These are phyloP conservation scores for Penicillium sumatraense DNA, from an alignment of 2,329 filamentous ascomycete genomes.

Conservation along the genomic window DNA sequence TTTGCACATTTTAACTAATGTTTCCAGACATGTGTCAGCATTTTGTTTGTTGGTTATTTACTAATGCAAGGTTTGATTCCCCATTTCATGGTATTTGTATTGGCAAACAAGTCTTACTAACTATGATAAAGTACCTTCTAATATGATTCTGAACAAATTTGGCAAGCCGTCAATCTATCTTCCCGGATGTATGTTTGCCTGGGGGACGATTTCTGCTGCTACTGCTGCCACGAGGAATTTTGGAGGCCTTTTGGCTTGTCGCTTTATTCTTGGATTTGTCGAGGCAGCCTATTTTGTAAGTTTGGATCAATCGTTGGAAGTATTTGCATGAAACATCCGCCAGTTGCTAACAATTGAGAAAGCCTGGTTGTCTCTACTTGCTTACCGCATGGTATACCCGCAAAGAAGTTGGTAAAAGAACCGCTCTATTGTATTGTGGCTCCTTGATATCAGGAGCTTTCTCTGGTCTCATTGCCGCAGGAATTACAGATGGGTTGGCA, in stretches of 20 bases:
- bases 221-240: slow-evolving; percentile 52
- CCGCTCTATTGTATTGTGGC: slow-evolving; percentile 61
- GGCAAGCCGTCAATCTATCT: slow-evolving; percentile 57
- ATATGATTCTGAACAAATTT: slow-evolving; percentile 56
- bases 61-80: slow-evolving; percentile 1
- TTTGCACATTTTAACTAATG: background rate
- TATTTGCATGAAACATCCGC: too few species aligned
- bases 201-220: slow-evolving; percentile 64
- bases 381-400: slow-evolving; percentile 31
- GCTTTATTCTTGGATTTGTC: slow-evolving; percentile 51
- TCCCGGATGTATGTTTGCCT: slow-evolving; percentile 60
- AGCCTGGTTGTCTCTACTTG: slow-evolving; percentile 44
- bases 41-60: background rate
- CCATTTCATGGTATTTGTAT: background rate
- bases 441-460: slow-evolving; percentile 74
- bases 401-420: slow-evolving; percentile 43
- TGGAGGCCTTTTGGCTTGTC: slow-evolving; percentile 49
- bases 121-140: slow-evolving; percentile 49
- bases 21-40: background rate
- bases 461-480: slow-evolving; percentile 67
- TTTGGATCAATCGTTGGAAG: too few species aligned
- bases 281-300: slow-evolving; percentile 51
- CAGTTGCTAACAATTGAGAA: background rate
- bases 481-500: slow-evolving; percentile 56
- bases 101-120: background rate